Percentiles rank a stretch among this genome's conserved stretches.
These are phyloP conservation scores for Clausena lansium DNA, from an alignment of 345 rosid genomes.

Conservation along the genomic window DNA sequence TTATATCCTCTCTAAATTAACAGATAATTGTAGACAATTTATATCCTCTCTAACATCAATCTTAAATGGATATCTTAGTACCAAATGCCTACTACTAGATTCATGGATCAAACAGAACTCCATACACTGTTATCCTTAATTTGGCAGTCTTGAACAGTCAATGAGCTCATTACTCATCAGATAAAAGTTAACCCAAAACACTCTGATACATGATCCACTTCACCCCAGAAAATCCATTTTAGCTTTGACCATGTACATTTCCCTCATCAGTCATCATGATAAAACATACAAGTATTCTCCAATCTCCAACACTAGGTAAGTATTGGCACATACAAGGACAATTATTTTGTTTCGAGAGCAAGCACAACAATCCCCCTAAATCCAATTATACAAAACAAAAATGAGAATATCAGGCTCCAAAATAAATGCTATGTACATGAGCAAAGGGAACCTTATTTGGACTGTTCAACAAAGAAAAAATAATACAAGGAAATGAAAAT, in stretches of 20 bases:
- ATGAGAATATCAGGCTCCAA: neutral
- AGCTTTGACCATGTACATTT: neutral
- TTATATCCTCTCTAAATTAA: no score
- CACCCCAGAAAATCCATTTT: neutral
- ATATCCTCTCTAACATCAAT: no score
- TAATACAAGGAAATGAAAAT: neutral
- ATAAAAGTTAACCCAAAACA: neutral
- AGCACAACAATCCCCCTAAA: neutral
- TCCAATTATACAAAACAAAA: neutral
- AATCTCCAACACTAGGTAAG: neutral
- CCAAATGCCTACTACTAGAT: no score
- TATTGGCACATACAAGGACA: neutral
- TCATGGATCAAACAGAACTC: no score
- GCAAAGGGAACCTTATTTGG: neutral
- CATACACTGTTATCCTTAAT: no score
- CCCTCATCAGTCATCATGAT: neutral
- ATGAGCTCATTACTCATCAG: no score
- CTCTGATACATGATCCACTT: neutral
- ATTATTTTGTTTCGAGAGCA: neutral
- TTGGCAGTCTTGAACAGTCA: no score
- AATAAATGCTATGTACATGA: slow-evolving; percentile 1
- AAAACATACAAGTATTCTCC: neutral
- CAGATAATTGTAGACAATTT: no score
- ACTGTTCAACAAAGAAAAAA: neutral
- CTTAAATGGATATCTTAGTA: no score